These are phyloP conservation scores for Brassica cretica DNA, from an alignment of 345 rosid species.

Conservation along the genomic window DNA sequence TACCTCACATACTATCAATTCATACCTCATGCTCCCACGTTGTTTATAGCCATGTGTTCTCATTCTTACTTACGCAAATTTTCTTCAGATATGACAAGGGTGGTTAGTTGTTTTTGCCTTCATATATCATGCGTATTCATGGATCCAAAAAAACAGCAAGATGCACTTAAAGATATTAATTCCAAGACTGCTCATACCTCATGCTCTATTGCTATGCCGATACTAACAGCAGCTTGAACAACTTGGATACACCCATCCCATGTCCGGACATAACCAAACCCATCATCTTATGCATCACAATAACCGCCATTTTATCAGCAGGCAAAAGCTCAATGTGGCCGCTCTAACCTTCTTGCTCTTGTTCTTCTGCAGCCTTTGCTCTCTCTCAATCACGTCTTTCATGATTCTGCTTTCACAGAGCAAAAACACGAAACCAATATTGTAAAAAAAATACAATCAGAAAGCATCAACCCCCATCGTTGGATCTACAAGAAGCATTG, in stretches of 20 bases:
- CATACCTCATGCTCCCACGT: not conserved
- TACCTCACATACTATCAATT: slow-evolving; percentile 93
- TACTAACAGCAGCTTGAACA: slow-evolving; percentile 82
- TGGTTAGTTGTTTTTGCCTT: slow-evolving; percentile 88
- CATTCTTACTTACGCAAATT: not conserved
- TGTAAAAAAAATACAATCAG: too few relatives aligned
- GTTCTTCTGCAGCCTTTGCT: slow-evolving; percentile 64
- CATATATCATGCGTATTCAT: slow-evolving; percentile 96
- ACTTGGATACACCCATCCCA: slow-evolving; percentile 71
- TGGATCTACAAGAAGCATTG: too few relatives aligned
- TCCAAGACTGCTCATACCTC: slow-evolving; percentile 63
- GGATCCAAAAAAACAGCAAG: slow-evolving; percentile 63
- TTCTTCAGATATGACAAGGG: slow-evolving; percentile 81
- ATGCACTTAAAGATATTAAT: slow-evolving; percentile 52
- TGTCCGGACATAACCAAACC: slow-evolving; percentile 66
- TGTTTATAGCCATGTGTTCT: not conserved
- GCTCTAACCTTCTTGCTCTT: slow-evolving; percentile 64
- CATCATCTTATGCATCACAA: slow-evolving; percentile 97
- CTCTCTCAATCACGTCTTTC: slow-evolving; percentile 71
- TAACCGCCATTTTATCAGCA: slow-evolving; percentile 90
- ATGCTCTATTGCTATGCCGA: slow-evolving; percentile 85
- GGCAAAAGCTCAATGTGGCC: slow-evolving; percentile 77
- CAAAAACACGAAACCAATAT: not conserved
- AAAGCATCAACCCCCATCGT: too few relatives aligned
- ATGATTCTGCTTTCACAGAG: too few relatives aligned